phyloP scores from a whole-genome alignment of 371 early-diverging fungal species.

The Zopfochytrium polystomum region DNA sequence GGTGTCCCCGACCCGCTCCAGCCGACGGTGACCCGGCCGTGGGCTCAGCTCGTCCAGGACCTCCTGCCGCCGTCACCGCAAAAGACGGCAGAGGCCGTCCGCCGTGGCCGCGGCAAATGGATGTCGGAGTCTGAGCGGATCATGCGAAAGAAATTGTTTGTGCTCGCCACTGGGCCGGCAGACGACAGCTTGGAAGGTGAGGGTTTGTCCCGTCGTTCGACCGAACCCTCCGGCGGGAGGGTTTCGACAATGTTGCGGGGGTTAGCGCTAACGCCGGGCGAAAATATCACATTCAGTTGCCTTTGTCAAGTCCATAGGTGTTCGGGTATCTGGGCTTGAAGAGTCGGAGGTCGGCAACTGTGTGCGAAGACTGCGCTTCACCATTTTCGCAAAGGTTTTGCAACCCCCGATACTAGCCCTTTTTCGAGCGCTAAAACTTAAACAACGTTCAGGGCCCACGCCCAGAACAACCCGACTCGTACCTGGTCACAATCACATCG shows the following conservation, averaged over 20 bases:
- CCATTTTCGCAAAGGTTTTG: conserved; percentile 24
- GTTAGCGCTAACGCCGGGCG: too few species aligned
- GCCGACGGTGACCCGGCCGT: conserved; percentile 9
- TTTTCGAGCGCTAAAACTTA: background rate
- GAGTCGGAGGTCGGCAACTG: too few species aligned
- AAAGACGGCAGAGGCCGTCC: conserved; percentile 7
- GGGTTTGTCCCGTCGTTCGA: too few species aligned
- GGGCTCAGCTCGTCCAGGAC: conserved; percentile 24
- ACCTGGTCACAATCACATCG: conserved; percentile 20
- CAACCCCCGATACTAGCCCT: too few species aligned
- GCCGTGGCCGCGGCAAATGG: too few species aligned
- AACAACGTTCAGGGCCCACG: conserved; percentile 5
- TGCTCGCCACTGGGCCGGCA: conserved; percentile 17
- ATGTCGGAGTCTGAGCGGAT: conserved; percentile 19
- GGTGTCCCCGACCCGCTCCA: conserved; percentile 21
- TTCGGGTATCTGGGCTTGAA: too few species aligned
- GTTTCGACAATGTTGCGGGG: too few species aligned
- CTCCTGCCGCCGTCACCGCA: conserved; percentile 1
- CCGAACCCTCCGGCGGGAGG: too few species aligned
- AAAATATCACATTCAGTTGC: too few species aligned
- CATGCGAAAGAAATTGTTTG: conserved; percentile 26
- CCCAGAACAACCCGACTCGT: conserved; percentile 12
- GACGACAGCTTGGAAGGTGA: conserved; percentile 21
- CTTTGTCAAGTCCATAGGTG: too few species aligned
- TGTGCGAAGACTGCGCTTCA: conserved; percentile 20